Percentiles rank a stretch among this genome's conserved stretches.
These are phyloP conservation scores for Lachancea meyersii DNA, from an alignment of 805 yeast species.

Conservation along the genomic window DNA sequence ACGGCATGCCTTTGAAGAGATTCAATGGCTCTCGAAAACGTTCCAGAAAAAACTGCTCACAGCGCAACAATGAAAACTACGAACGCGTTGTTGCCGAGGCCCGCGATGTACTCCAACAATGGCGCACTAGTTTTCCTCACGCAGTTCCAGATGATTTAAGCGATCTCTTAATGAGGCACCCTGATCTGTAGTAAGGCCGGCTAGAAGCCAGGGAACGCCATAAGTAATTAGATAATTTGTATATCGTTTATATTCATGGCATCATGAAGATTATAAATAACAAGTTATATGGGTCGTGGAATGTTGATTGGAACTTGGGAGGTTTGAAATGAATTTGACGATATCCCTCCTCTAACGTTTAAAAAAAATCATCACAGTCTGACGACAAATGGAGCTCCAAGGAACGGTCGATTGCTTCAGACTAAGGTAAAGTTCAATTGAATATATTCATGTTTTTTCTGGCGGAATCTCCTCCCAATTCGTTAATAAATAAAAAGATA, in stretches of 20 bases:
- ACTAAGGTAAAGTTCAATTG: conserved; percentile 3
- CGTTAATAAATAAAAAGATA: conserved; percentile 6
- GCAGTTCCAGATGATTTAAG: conserved; percentile 35
- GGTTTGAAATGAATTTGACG: neutral
- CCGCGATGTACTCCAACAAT: conserved; percentile 16
- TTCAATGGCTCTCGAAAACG: neutral
- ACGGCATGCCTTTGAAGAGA: neutral
- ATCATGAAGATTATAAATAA: conserved; percentile 11
- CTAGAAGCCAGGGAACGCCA: neutral
- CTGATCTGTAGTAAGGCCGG: conserved; percentile 13
- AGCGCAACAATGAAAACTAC: neutral
- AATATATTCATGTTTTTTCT: conserved; percentile 6
- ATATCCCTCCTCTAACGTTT: neutral
- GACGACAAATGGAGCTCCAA: neutral
- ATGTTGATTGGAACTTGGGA: neutral
- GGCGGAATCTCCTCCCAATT: neutral
- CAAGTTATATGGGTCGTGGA: conserved; percentile 9
- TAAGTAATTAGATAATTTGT: neutral
- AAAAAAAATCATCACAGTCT: neutral
- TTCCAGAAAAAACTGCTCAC: neutral
- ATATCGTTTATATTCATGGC: conserved; percentile 2
- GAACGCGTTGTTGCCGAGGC: conserved; percentile 12
- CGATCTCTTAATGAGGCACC: conserved; percentile 10
- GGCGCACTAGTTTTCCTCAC: conserved; percentile 30
- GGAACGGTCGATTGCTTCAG: too few relatives aligned